phyloP scores from a whole-genome alignment of 2,329 filamentous ascomycete genomes.

The Mariannaea elegans region DNA sequence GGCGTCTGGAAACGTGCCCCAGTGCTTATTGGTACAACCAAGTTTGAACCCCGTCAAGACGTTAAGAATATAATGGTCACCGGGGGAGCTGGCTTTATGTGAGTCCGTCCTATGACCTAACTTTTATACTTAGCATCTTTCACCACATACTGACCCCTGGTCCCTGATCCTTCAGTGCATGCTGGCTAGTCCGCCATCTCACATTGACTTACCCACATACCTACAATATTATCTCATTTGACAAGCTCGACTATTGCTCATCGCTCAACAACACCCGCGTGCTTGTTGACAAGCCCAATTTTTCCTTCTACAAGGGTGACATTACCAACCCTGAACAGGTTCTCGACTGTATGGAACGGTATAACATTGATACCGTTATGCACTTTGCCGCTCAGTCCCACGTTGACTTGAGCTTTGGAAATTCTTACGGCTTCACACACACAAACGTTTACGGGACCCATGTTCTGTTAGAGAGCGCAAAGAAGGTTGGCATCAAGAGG shows the following conservation, averaged over 20 bases:
- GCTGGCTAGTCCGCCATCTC: constrained; percentile 84
- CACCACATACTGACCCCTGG: constrained; percentile 30
- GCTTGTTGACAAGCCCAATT: constrained; percentile 74
- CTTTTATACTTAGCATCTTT: constrained; percentile 1
- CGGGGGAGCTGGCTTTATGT: constrained; percentile 88
- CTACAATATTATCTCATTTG: constrained; percentile 84
- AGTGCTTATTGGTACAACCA: constrained; percentile 73
- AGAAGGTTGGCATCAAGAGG: constrained; percentile 73
- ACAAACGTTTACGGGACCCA: constrained; percentile 89
- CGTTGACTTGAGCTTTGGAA: constrained; percentile 83
- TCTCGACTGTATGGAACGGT: constrained; percentile 72
- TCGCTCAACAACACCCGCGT: constrained; percentile 81
- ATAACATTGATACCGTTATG: constrained; percentile 81
- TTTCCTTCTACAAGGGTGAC: constrained; percentile 82
- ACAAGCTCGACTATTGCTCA: constrained; percentile 86
- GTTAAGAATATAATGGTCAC: constrained; percentile 86
- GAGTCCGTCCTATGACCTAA: constrained; percentile 46
- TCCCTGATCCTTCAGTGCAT: constrained; percentile 64
- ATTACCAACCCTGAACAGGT: constrained; percentile 77
- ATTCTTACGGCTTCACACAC: constrained; percentile 82
- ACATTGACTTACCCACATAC: constrained; percentile 75
- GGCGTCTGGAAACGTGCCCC: constrained; percentile 78
- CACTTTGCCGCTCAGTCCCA: constrained; percentile 90
- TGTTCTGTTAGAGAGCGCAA: constrained; percentile 79
- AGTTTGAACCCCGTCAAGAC: constrained; percentile 73